Conservation (phyloP, 495 filamentous ascomycete species). For the Immersiella caudata region DNA sequence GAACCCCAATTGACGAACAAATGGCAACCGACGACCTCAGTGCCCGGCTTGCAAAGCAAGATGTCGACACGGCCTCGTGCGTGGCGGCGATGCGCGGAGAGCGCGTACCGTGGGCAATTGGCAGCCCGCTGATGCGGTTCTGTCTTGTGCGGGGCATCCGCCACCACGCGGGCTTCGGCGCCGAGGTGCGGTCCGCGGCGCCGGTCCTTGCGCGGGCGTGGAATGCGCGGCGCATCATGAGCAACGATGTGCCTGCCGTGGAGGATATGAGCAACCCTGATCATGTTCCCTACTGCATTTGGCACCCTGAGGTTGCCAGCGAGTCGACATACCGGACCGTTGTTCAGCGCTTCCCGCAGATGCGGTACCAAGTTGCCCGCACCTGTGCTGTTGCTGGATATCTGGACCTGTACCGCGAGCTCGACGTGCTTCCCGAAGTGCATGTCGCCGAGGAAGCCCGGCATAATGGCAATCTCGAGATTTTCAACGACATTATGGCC, state of each 20-base stretch:
- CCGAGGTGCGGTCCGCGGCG: conserved; percentile 23
- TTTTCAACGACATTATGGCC: conserved; percentile 23
- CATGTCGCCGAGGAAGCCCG: conserved; percentile 29
- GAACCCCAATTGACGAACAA: too few relatives aligned
- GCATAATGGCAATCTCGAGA: conserved; percentile 18
- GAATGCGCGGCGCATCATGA: conserved; percentile 47
- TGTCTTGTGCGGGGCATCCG: conserved; percentile 36
- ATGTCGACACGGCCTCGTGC: conserved; percentile 10
- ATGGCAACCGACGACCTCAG: conserved; percentile 9
- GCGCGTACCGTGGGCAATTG: conserved; percentile 22
- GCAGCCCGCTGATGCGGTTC: conserved; percentile 6
- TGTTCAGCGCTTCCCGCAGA: conserved; percentile 20
- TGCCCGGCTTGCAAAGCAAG: conserved; percentile 8
- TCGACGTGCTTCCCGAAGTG: conserved; percentile 28
- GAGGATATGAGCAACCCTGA: conserved; percentile 30
- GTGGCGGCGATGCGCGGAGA: conserved; percentile 23
- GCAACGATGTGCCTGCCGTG: conserved; percentile 35
- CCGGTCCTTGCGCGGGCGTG: conserved; percentile 29
- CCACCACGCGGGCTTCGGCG: conserved; percentile 31
- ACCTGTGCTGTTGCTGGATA: conserved; percentile 30
- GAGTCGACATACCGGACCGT: conserved; percentile 41
- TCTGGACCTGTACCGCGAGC: conserved; percentile 22
- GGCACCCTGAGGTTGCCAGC: conserved; percentile 41
- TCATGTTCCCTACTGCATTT: conserved; percentile 47
- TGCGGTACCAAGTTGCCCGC: conserved; percentile 27